Conservation (phyloP, 2,329 filamentous ascomycete species). For the Cladosporium sp. region DNA sequence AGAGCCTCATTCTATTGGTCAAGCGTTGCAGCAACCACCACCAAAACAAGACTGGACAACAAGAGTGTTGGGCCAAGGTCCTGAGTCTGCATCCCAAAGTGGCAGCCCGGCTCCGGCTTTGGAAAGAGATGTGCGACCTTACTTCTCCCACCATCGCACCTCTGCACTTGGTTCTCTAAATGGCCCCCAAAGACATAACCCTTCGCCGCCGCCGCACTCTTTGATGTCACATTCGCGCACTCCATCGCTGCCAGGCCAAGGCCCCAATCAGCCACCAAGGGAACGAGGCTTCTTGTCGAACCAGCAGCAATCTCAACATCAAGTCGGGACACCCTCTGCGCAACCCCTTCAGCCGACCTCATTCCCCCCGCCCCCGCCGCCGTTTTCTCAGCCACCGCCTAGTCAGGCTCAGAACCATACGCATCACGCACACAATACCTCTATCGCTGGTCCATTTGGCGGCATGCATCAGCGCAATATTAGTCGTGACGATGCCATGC, state of each 20-base stretch:
- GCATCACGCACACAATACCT: constrained; percentile 35
- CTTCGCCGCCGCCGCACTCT: constrained; percentile 38
- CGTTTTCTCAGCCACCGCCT: constrained; percentile 28
- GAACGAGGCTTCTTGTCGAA: constrained; percentile 20
- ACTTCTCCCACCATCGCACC: constrained; percentile 32
- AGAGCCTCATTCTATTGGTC: constrained; percentile 25
- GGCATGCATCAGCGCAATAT: constrained; percentile 29
- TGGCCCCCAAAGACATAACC: constrained; percentile 32
- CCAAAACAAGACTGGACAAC: constrained; percentile 30
- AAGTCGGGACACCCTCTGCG: constrained; percentile 18
- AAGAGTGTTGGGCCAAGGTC: constrained; percentile 24
- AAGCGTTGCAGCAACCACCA: constrained; percentile 22
- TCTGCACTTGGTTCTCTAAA: constrained; percentile 32
- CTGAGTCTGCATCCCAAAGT: constrained; percentile 1
- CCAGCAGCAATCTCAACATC: constrained; percentile 24
- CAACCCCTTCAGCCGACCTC: constrained; percentile 33
- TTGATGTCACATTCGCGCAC: constrained; percentile 36
- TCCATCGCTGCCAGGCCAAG: constrained; percentile 31
- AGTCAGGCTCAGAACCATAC: constrained; percentile 30
- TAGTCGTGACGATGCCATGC: constrained; percentile 30
- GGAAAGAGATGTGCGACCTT: constrained; percentile 34
- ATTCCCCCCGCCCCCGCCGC: constrained; percentile 26
- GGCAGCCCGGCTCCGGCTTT: constrained; percentile 19
- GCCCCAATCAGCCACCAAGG: constrained; percentile 24
- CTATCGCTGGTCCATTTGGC: constrained; percentile 25